Base-by-base conservation (phyloP, 2,329 filamentous ascomycete genomes). In the Botrytis galanthina region DNA sequence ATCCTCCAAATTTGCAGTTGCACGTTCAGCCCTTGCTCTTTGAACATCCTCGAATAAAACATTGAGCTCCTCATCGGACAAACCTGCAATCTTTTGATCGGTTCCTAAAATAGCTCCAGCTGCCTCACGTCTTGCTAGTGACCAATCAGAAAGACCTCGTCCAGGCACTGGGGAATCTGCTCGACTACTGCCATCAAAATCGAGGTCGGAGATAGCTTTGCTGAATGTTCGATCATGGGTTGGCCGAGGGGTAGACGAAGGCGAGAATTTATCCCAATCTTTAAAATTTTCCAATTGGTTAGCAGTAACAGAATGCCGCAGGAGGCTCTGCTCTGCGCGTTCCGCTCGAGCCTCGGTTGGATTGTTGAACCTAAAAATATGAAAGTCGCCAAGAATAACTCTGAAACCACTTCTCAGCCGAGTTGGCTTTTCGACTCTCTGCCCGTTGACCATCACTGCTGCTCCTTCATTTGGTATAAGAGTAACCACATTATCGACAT, bases 321-420 rank as follows among this genome's bases (percentile, higher is more conserved):
- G 85, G 32, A 97, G 85, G 80, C 93, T 97, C 80, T 94, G 90
- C 75, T 97, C 94, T 22, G 94, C 95, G 72, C 96, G 87, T 83
- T 99, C 96, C 4, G 95, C 95, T 74, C 93, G 91, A 44, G 96
- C 96, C 84, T 99, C 96, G 86, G 97, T 92, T 0, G 96, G 96
- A 81, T 99, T 95, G 79, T 98, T 99, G 85, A 99, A 99, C 73
- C 96, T 88, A 84, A 99, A 98, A 75, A 99, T 99, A 82, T 99
- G 96, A 79, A 99, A 99, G 82, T 99, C 96, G 59, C 96, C 96
- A 16, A 99, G 86, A 75, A 99, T 99, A 71, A 99, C 93, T 75
- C 96, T 92, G 81, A 95, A 97, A 9, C 96, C 96, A 79, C 95
- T 98, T 80, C 95, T 92, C 61, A 99, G 86, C 76, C 94, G 89